These are phyloP conservation scores for Phlegmacium glaucopus DNA, from an alignment of 768 basidiomycete genomes.

Conservation along the genomic window DNA sequence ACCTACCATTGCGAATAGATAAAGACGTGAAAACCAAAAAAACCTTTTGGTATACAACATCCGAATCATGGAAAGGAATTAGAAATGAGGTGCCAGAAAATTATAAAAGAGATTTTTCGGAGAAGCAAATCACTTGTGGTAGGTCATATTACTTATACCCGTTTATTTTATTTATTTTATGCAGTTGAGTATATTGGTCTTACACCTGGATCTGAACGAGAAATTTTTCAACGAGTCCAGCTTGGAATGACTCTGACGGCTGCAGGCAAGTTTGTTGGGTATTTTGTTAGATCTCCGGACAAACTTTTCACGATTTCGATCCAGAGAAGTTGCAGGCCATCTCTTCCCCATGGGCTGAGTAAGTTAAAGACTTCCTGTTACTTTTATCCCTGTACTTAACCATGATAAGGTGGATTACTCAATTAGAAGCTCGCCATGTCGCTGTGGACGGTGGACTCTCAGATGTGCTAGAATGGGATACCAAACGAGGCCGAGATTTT, in stretches of 20 bases:
- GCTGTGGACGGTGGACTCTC: conserved; percentile 57
- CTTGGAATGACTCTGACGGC: conserved; percentile 72
- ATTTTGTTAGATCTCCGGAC: background rate
- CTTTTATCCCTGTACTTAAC: background rate
- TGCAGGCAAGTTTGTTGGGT: conserved; percentile 46
- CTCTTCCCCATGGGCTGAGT: conserved; percentile 62
- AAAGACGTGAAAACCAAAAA: conserved; percentile 56
- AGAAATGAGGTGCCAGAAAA: conserved; percentile 51
- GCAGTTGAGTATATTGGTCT: conserved; percentile 69
- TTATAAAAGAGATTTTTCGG: conserved; percentile 48
- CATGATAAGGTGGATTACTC: conserved; percentile 49
- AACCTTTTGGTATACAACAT: conserved; percentile 57
- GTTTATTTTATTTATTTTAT: background rate
- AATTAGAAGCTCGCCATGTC: conserved; percentile 56
- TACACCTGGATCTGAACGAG: conserved; percentile 57
- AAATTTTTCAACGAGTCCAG: conserved; percentile 82
- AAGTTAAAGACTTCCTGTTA: conserved; percentile 8
- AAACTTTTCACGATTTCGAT: background rate
- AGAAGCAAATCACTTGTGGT: conserved; percentile 70
- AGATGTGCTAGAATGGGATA: conserved; percentile 57
- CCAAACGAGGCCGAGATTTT: conserved; percentile 71
- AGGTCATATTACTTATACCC: too few species aligned
- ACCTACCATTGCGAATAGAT: conserved; percentile 34
- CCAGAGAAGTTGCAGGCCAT: conserved; percentile 81
- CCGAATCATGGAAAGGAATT: conserved; percentile 39